Percentiles rank a stretch among this genome's conserved stretches.
These are phyloP conservation scores for Globisporangium orthogonon DNA, from an alignment of 352 stramenopile genomes.

Conservation along the genomic window DNA sequence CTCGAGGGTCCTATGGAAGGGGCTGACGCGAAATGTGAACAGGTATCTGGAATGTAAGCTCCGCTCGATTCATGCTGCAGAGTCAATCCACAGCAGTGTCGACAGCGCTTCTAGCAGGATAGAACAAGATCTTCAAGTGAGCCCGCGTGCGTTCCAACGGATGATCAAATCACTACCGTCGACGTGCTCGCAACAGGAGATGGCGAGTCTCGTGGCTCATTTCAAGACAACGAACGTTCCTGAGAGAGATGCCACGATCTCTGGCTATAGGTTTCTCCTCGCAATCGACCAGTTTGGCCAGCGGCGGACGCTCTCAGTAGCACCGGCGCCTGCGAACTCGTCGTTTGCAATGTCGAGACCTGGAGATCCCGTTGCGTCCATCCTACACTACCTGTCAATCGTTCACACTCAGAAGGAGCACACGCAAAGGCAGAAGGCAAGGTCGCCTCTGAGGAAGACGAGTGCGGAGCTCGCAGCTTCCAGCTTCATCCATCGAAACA, in stretches of 20 bases:
- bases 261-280: slow-evolving; percentile 30
- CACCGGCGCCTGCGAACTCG: slow-evolving; percentile 4
- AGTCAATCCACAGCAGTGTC: neutral
- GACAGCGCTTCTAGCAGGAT: neutral
- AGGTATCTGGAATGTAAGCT: slow-evolving; percentile 36
- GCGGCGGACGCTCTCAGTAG: slow-evolving; percentile 20
- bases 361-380: slow-evolving; percentile 21
- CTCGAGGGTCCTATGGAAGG: slow-evolving; percentile 25
- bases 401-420: slow-evolving; percentile 20
- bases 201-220: slow-evolving; percentile 19
- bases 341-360: slow-evolving; percentile 22
- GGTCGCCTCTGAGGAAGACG: slow-evolving; percentile 3
- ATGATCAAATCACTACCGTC: slow-evolving; percentile 34
- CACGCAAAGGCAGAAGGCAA: neutral
- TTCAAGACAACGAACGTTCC: slow-evolving; percentile 5
- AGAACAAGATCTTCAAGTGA: slow-evolving; percentile 15
- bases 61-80: slow-evolving; percentile 10
- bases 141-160: slow-evolving; percentile 27
- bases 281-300: slow-evolving; percentile 27
- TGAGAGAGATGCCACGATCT: slow-evolving; percentile 5
- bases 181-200: slow-evolving; percentile 29
- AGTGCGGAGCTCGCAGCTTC: neutral
- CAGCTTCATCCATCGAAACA: slow-evolving; percentile 8
- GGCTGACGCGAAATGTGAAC: slow-evolving; percentile 33
- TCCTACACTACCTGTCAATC: slow-evolving; percentile 52